Conservation (phyloP, 768 basidiomycete genomes). For the Mycena alexandri region DNA sequence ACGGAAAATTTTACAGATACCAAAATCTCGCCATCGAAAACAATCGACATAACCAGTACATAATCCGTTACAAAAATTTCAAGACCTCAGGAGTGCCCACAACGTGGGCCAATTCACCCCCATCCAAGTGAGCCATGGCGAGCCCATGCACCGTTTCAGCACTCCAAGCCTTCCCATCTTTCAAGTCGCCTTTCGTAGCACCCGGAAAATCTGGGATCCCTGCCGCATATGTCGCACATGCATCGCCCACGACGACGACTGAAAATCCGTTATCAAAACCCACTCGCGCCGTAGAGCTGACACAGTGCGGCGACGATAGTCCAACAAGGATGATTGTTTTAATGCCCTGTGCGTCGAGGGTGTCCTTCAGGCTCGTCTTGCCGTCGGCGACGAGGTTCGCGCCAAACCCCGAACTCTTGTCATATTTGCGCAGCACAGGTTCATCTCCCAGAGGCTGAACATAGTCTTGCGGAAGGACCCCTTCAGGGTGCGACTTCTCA, state of each 20-base stretch:
- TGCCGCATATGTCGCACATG: slow-evolving; percentile 20
- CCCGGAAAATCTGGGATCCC: slow-evolving; percentile 4
- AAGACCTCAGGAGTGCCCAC: slow-evolving; percentile 21
- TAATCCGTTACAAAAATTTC: slow-evolving; percentile 1
- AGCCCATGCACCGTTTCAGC: slow-evolving; percentile 28
- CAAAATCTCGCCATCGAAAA: no score
- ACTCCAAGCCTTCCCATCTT: slow-evolving; percentile 27
- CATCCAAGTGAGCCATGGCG: slow-evolving; percentile 29
- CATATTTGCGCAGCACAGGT: slow-evolving; percentile 32
- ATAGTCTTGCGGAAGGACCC: slow-evolving; percentile 26
- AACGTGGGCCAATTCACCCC: slow-evolving; percentile 30
- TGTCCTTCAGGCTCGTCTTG: slow-evolving; percentile 14
- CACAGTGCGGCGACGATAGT: slow-evolving; percentile 30
- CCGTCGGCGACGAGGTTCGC: slow-evolving; percentile 19
- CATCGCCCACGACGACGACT: slow-evolving; percentile 33
- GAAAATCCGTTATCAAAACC: slow-evolving; percentile 21
- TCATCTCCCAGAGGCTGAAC: slow-evolving; percentile 25
- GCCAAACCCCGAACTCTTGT: slow-evolving; percentile 31
- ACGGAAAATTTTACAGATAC: no score
- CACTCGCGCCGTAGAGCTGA: slow-evolving; percentile 29
- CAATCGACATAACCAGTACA: no score
- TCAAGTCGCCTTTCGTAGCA: slow-evolving; percentile 2
- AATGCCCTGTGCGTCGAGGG: slow-evolving; percentile 25
- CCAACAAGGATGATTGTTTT: slow-evolving; percentile 30
- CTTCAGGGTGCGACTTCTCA: slow-evolving; percentile 11